These are phyloP conservation scores for Rauvolfia tetraphylla DNA, from an alignment of 257 asterid genomes.

Conservation along the genomic window DNA sequence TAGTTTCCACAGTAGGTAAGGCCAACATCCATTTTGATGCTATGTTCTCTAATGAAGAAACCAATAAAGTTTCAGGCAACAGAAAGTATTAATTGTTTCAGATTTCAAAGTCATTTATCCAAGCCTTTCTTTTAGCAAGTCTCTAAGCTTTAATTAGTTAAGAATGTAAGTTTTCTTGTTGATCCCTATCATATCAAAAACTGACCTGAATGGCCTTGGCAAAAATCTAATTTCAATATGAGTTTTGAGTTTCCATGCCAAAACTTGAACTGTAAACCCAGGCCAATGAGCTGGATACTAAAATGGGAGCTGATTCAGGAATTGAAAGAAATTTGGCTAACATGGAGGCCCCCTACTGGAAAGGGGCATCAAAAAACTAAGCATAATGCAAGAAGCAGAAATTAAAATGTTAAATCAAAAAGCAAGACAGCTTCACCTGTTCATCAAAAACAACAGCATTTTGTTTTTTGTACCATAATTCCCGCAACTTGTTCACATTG, in stretches of 20 bases:
- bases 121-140: not conserved
- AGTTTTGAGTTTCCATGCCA: not conserved
- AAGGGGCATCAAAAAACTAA: not conserved
- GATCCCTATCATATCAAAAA: not conserved
- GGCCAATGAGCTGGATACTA: not conserved
- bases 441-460: conserved; percentile 59
- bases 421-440: conserved; percentile 37
- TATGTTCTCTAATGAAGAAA: not conserved
- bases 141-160: not conserved
- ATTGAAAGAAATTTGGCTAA: not conserved
- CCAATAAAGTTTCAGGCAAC: not conserved
- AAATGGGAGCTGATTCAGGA: not conserved
- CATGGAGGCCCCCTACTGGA: not conserved
- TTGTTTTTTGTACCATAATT: conserved; percentile 45
- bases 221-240: not conserved
- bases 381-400: not conserved
- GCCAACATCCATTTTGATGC: not conserved
- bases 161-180: not conserved
- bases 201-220: not conserved
- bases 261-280: not conserved
- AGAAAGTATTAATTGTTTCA: not conserved
- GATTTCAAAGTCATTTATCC: not conserved
- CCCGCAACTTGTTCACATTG: conserved; percentile 56
- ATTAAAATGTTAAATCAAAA: not conserved
- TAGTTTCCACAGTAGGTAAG: not conserved